These are phyloP conservation scores for Pulveroboletus sp. DNA, from an alignment of 768 basidiomycete genomes.

Conservation along the genomic window DNA sequence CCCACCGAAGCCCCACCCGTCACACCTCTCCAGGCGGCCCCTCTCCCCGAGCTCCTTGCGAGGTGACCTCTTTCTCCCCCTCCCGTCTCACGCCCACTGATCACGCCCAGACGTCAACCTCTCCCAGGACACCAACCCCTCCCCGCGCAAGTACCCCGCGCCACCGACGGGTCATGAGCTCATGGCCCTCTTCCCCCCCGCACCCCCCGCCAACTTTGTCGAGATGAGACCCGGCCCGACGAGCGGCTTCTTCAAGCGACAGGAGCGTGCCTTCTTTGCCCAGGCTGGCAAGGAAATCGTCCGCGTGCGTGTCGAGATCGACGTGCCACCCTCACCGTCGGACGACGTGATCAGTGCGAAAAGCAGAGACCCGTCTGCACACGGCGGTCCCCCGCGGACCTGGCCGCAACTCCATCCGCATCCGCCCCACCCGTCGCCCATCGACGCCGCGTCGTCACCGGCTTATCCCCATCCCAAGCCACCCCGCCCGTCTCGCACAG, in stretches of 20 bases:
- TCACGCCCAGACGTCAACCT: conserved; percentile 56
- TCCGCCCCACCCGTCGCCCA: conserved; percentile 27
- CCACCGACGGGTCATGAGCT: conserved; percentile 80
- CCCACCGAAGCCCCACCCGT: conserved; percentile 26
- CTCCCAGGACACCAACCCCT: conserved; percentile 44
- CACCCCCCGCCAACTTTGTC: conserved; percentile 52
- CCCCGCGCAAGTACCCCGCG: conserved; percentile 59
- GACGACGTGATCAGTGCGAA: conserved; percentile 26
- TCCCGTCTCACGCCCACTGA: conserved; percentile 10
- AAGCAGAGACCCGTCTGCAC: conserved; percentile 22
- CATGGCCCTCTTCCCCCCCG: conserved; percentile 79
- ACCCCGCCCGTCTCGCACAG: conserved; percentile 25
- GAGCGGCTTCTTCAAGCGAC: conserved; percentile 65
- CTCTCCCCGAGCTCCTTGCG: conserved; percentile 60
- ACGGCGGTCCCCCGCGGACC: conserved; percentile 17
- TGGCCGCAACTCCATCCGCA: conserved; percentile 32
- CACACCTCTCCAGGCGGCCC: conserved; percentile 45
- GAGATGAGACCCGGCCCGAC: conserved; percentile 62
- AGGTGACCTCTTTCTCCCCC: conserved; percentile 34
- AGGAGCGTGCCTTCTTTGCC: conserved; percentile 79
- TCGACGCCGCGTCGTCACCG: conserved; percentile 18
- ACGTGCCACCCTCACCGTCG: conserved; percentile 34
- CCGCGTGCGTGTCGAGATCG: conserved; percentile 67
- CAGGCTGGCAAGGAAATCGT: conserved; percentile 75
- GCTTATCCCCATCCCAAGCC: conserved; percentile 33